Base-by-base conservation (phyloP, 208 protist species). In the Acanthamoeba pearcei region DNA sequence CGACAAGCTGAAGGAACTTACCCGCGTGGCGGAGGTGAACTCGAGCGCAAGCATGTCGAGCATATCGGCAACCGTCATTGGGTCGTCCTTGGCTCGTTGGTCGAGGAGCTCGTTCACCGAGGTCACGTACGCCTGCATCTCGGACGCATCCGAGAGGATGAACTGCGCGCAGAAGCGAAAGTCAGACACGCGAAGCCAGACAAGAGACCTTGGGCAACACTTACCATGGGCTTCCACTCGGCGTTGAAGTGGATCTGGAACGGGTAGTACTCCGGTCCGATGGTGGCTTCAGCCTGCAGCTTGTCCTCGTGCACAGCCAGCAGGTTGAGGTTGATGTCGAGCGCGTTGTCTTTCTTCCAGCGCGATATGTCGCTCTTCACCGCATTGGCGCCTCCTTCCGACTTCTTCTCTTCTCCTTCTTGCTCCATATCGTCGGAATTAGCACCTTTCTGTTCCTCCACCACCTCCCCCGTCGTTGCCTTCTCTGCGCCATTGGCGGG, bases 1-100 rank as follows among this genome's bases (percentile, higher is more conserved):
- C 49, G 6, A 66, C 22, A 66, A 42, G 13, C 1, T 80, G 13
- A 46, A 46, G 74, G 42, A 78, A 49, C 55, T 68, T 68, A 68
- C 62, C 62, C 27, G 17, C 29, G 32, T n/a, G 42, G 86, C 68
- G 10, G 86, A 70, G 22, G 19, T 76, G 32, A 92, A 92, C 5
- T 92, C 38, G 24, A 76, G 38, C 13, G 86, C 86, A 22, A 92
- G 57, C 86, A 92, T 92, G 86, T 92, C 64, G 32, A 92, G 86
- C 86, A 92, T 15, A 35, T 92, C 86, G 5, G 62, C 6, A 10
- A 92, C 57, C n/a, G 62, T 51, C 64, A 92, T 78, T 2, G 64
- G 86, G 32, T 92, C 42, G 10, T 92, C 86, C 17, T 53, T 92
- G 57, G 17, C 64, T 51, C 86, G 86, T 17, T 92, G 32, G 38